A percentile compares a stretch with the other conserved stretches of the same genome.
Evolutionary conservation across 257 asterid species (phyloP).

Genomic region (Solanum ossicruentum): DNA sequence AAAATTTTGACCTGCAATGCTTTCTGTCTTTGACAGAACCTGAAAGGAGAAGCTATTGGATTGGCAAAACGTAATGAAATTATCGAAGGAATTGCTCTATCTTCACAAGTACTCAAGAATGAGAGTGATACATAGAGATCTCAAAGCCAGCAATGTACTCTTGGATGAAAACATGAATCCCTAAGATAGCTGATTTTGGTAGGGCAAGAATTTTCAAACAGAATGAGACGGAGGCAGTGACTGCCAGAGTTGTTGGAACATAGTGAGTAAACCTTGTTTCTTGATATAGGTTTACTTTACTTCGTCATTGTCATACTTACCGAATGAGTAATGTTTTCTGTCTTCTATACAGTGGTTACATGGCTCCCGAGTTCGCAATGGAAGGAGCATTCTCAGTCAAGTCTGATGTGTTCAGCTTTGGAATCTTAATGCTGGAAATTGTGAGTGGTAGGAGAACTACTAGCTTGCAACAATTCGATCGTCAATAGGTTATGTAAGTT

Average conservation of each 20-base stretch:
- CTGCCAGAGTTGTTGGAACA: slow-evolving; percentile 43
- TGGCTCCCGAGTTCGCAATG: slow-evolving; percentile 66
- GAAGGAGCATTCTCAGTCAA: slow-evolving; percentile 51
- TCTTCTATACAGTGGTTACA: slow-evolving; percentile 34
- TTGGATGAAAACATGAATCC: slow-evolving; percentile 32
- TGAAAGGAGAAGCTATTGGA: slow-evolving; percentile 1
- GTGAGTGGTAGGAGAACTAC: slow-evolving; percentile 41
- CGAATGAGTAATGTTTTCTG: neutral
- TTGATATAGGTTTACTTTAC: neutral
- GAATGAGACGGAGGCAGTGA: slow-evolving; percentile 29
- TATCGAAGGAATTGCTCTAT: neutral
- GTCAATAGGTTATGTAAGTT: slow-evolving; percentile 47
- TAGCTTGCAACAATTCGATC: slow-evolving; percentile 24
- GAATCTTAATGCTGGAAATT: slow-evolving; percentile 42
- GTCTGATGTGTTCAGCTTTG: slow-evolving; percentile 57
- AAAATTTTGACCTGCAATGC: neutral
- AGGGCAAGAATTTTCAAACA: slow-evolving; percentile 47
- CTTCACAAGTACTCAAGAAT: neutral
- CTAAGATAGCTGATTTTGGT: slow-evolving; percentile 62
- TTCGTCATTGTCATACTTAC: neutral
- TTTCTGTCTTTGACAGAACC: slow-evolving; percentile 2
- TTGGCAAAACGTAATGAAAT: slow-evolving; percentile 23
- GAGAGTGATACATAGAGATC: neutral
- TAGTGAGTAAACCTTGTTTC: slow-evolving; percentile 18
- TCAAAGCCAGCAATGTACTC: neutral